Evolutionary conservation across 1,284 basidiomycete species (phyloP).

Genomic region (Rhizoctonia solani): DNA sequence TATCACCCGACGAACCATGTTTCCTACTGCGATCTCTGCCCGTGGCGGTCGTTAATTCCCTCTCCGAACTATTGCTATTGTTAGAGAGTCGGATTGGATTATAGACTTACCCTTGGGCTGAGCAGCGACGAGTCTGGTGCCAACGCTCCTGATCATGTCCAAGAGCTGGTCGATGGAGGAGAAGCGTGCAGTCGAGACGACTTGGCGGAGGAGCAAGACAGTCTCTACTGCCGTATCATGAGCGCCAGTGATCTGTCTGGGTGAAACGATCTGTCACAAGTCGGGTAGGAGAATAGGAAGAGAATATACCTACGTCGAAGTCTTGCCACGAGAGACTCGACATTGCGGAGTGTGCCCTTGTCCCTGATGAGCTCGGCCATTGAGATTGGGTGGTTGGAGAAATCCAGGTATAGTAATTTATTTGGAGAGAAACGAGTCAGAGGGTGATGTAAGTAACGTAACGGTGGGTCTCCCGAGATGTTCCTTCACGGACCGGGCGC

Average conservation of each 20-base stretch:
- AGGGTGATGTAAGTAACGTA: conserved; percentile 22
- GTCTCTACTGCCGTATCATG: conserved; percentile 88
- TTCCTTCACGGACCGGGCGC: neutral
- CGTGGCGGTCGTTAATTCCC: too few relatives aligned
- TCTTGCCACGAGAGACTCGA: conserved; percentile 40
- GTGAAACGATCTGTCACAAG: neutral
- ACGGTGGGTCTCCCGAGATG: neutral
- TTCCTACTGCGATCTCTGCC: conserved; percentile 89
- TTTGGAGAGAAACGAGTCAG: neutral
- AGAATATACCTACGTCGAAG: conserved; percentile 40
- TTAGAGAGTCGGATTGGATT: conserved; percentile 17
- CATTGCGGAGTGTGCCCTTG: conserved; percentile 37
- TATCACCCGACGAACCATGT: conserved; percentile 88
- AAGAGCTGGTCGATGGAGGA: conserved; percentile 86
- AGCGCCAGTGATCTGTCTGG: conserved; percentile 86
- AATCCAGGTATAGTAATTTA: neutral
- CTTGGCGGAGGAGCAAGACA: conserved; percentile 81
- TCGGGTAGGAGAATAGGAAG: neutral
- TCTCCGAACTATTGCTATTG: neutral
- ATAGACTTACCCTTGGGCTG: conserved; percentile 82
- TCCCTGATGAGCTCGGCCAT: conserved; percentile 37
- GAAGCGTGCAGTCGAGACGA: conserved; percentile 86
- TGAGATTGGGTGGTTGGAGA: neutral
- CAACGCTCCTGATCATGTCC: conserved; percentile 78
- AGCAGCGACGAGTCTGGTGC: conserved; percentile 78